phyloP scores from a whole-genome alignment of 306 rosid species.

The Quercus cerris region DNA sequence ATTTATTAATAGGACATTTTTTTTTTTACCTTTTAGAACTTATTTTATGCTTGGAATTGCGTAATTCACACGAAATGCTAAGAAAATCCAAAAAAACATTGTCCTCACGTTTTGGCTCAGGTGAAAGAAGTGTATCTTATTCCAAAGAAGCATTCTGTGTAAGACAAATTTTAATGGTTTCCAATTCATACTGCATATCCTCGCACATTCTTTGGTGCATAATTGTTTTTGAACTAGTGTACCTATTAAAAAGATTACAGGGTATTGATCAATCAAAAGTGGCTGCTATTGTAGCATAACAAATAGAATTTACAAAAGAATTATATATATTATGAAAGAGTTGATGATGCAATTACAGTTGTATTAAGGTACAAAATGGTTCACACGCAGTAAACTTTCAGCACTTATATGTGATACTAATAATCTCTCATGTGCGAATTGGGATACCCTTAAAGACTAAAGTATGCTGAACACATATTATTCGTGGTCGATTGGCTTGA shows the following conservation, averaged over 20 bases:
- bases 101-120: too few species aligned
- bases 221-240: not conserved
- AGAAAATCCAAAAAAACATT: too few species aligned
- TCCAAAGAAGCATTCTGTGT: not conserved
- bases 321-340: too few species aligned
- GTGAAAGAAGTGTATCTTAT: not conserved
- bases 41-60: too few species aligned
- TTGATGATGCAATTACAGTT: too few species aligned
- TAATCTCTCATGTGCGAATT: too few species aligned
- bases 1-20: too few species aligned
- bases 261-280: not conserved
- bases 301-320: not conserved
- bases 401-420: conserved; percentile 12
- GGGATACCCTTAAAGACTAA: not conserved
- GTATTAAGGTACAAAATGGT: too few species aligned
- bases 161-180: not conserved
- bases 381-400: too few species aligned
- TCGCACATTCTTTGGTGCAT: not conserved
- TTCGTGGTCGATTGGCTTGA: conserved; percentile 9
- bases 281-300: not conserved
- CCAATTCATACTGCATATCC: not conserved
- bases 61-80: too few species aligned
- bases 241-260: not conserved
- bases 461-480: not conserved
- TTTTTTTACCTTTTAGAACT: too few species aligned